A percentile compares a stretch with the other conserved stretches of the same genome.
Conservation (phyloP, 1,284 basidiomycete genomes). For the Pseudozyma pruni region DNA sequence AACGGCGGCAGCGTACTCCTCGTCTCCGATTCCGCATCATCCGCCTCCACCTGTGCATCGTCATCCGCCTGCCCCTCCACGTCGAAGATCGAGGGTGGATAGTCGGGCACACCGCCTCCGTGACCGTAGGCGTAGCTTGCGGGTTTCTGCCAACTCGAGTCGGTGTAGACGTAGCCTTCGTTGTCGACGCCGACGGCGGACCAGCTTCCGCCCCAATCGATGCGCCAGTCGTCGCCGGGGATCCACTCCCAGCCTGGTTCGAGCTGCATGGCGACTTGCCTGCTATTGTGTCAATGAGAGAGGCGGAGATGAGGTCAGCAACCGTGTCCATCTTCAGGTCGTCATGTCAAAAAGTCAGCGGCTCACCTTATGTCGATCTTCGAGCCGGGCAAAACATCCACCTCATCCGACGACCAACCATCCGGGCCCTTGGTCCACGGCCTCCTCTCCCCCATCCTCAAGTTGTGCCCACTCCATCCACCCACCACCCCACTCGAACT, state of each 20-base stretch:
- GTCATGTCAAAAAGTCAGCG: too few species aligned
- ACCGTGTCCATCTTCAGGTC: too few species aligned
- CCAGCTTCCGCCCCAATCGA: slow-evolving; percentile 66
- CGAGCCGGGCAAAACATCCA: slow-evolving; percentile 47
- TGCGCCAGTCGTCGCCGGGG: slow-evolving; percentile 65
- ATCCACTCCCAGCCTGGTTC: slow-evolving; percentile 65
- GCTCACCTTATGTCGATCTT: slow-evolving; percentile 55
- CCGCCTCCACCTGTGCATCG: slow-evolving; percentile 7
- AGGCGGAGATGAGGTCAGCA: slow-evolving; percentile 31
- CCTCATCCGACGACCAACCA: slow-evolving; percentile 55
- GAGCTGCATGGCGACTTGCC: slow-evolving; percentile 57
- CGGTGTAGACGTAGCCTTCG: slow-evolving; percentile 65
- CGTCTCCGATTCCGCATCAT: slow-evolving; percentile 25
- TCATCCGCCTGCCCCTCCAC: slow-evolving; percentile 12
- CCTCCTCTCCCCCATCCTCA: slow-evolving; percentile 49
- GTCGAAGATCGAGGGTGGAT: slow-evolving; percentile 44
- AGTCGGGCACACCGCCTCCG: slow-evolving; percentile 38
- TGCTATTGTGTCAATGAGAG: slow-evolving; percentile 28
- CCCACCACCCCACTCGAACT: slow-evolving; percentile 36
- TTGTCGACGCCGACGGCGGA: slow-evolving; percentile 62
- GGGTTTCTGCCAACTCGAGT: slow-evolving; percentile 63
- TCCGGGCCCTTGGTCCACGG: slow-evolving; percentile 64
- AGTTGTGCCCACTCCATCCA: slow-evolving; percentile 51
- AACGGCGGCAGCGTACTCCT: slow-evolving; percentile 32
- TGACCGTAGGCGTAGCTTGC: slow-evolving; percentile 63